Base-by-base conservation (phyloP, 768 basidiomycete genomes). In the Pleurotus djamor region DNA sequence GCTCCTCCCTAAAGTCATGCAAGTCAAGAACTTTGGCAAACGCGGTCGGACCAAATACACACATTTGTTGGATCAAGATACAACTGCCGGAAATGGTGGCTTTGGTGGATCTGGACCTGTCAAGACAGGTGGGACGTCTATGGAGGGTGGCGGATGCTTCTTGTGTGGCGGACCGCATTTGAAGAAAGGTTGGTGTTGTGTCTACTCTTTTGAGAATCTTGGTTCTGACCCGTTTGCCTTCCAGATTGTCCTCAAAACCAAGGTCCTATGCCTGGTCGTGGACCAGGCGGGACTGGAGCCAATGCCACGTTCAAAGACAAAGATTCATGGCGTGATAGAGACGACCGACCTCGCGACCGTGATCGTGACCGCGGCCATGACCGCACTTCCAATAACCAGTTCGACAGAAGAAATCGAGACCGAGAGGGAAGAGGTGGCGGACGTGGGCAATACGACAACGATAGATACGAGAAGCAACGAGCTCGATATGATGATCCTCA, bases 21-120 rank as follows among this genome's bases (percentile, higher is more conserved):
- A 98, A 75, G 93, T 96, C 67, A 88, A 87, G 72, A 88, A 98
- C 75, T 98, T 96, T 68, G 93, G 94, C 48, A 95, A 94, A 73
- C 87, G 92, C 61, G 86, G 92, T 69, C 87, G 91, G 48, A 94
- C 93, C 34, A 96, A 99, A 76, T 98, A 98, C 67, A 98, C 97
- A 13, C 96, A 99, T 74, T 74, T 99, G 63, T 74, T 94, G 38
- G 96, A 96, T 67, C 92, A 98, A 78, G 96, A 98, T 70, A 98
- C 96, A 0, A 93, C 92, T 5, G 75, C 63, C 17, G 61, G 70
- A 10, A 76, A 68, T 50, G 88, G 85, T 34, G 88, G 89, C 0
- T 88, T 90, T 72, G 89, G 89, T 33, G 88, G 85, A 5, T 66
- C 67, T 4, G 83, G 76, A 1, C 69, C 83, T 21, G 76, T 82